Percentiles rank a stretch among this genome's conserved stretches.
phyloP scores from a whole-genome alignment of 169 alveolate genomes.

The Cryptosporidium felis region DNA sequence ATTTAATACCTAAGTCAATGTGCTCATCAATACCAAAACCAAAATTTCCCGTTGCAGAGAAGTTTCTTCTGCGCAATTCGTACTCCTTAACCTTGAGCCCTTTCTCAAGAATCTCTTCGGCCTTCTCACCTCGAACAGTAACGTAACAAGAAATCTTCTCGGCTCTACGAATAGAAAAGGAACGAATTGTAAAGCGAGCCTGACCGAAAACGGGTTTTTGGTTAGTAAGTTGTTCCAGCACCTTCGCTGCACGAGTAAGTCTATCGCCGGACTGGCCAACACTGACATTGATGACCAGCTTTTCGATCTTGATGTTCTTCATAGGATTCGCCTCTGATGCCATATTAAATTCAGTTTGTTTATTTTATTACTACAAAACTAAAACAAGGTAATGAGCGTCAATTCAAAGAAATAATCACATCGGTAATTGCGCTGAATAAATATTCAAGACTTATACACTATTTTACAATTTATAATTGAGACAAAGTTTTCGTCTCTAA shows the following conservation, averaged over 20 bases:
- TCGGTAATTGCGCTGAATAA: neutral
- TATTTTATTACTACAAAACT: neutral
- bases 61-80: slow-evolving; percentile 95
- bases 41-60: slow-evolving; percentile 98
- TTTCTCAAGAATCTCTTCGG: slow-evolving; percentile 96
- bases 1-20: slow-evolving; percentile 98
- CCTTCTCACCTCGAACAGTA: slow-evolving; percentile 99
- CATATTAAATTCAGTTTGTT: slow-evolving; percentile 10
- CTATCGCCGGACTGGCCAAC: slow-evolving; percentile 99
- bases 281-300: slow-evolving; percentile 97
- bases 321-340: slow-evolving; percentile 90
- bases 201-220: slow-evolving; percentile 98
- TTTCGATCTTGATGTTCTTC: slow-evolving; percentile 98
- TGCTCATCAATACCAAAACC: slow-evolving; percentile 99
- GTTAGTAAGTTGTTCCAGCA: slow-evolving; percentile 96
- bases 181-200: slow-evolving; percentile 93
- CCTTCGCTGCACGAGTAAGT: slow-evolving; percentile 99
- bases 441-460: neutral
- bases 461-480: no score
- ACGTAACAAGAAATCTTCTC: slow-evolving; percentile 98
- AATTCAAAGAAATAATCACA: slow-evolving; percentile 64
- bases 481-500: slow-evolving; percentile 53
- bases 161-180: slow-evolving; percentile 98
- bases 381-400: neutral
- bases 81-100: slow-evolving; percentile 99